Evolutionary conservation across 768 basidiomycete species (phyloP).

Genomic region (Rhizopogon sp.): DNA sequence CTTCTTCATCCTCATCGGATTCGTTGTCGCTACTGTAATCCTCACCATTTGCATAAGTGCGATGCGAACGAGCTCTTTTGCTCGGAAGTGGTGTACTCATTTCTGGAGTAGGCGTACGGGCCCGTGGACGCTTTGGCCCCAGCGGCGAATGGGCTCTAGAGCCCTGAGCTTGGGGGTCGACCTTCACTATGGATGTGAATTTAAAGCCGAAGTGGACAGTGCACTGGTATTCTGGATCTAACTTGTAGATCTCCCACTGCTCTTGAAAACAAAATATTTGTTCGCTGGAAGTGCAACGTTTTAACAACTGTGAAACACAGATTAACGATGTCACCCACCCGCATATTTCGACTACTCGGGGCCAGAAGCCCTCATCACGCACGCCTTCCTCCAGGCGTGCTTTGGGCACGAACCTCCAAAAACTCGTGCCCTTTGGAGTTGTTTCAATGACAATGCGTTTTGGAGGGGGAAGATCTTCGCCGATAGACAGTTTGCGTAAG

Average conservation of each 20-base stretch:
- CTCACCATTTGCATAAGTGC: slow-evolving; percentile 6
- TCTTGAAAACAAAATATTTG: slow-evolving; percentile 55
- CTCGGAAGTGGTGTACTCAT: slow-evolving; percentile 6
- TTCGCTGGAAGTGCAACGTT: slow-evolving; percentile 32
- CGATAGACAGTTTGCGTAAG: slow-evolving; percentile 36
- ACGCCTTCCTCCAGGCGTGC: slow-evolving; percentile 55
- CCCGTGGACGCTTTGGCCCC: slow-evolving; percentile 26
- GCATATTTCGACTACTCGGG: slow-evolving; percentile 58
- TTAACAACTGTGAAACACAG: not conserved
- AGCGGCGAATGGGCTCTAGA: slow-evolving; percentile 4
- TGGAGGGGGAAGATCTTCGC: slow-evolving; percentile 46
- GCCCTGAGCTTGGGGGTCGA: slow-evolving; percentile 10
- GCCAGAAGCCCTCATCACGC: slow-evolving; percentile 66
- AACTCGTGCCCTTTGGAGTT: slow-evolving; percentile 44
- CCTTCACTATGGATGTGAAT: slow-evolving; percentile 17
- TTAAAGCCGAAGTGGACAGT: slow-evolving; percentile 42
- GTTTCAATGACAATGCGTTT: slow-evolving; percentile 76
- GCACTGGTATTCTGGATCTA: slow-evolving; percentile 73
- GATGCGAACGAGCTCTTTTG: slow-evolving; percentile 23
- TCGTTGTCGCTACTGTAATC: slow-evolving; percentile 17
- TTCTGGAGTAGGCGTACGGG: slow-evolving; percentile 21
- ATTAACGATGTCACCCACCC: slow-evolving; percentile 44
- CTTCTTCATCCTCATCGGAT: slow-evolving; percentile 35
- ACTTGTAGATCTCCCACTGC: slow-evolving; percentile 84
- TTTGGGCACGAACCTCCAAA: slow-evolving; percentile 77